Base-by-base conservation (phyloP, 2,329 filamentous ascomycete species). In the Tolypocladium inflatum region DNA sequence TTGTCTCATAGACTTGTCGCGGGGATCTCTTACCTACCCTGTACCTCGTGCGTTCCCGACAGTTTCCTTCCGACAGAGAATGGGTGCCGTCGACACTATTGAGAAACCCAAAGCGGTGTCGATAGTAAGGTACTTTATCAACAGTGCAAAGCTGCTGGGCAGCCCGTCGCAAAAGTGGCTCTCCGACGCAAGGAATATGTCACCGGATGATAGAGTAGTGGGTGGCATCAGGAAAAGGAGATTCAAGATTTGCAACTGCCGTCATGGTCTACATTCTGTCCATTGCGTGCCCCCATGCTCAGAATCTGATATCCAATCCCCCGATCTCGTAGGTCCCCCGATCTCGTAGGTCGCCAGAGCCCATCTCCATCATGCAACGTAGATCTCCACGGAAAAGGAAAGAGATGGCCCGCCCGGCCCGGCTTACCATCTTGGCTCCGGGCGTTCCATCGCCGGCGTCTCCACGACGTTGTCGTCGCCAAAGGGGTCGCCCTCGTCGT, bases 381-480 rank as follows among this genome's bases (percentile, higher is more conserved):
- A 26, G 8, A 26, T 7, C 9, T 33, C 15, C 26, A 19, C 15
- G 26, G 17, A 33, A 50, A 30, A 11, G 2, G 4, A 33, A n/a
- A 11, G 5, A 11, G 26, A 30, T 50, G 17, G 26, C 45, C 33
- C 26, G 45, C 45, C 30, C 26, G 26, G 26, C 26, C 13, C 50
- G 4, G 55, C 55, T 63, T 57, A 69, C 71, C 71, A 73, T 45
- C 60, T 62, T 6, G 70, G 70, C 59, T 71, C 66, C 3, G 58
- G 65, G 55, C 61, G 62, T 59, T 73, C 71, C 23, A 62, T 51
- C 7, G 62, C 60, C 8, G 70, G 71, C 39, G 71, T 72, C 15
- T 71, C 68, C 52, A 90, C 80, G 5, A 85, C 89, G 68, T 96
- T 92, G 48, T 82, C 83, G 70, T 96, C 91, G 4, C 89, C 90